phyloP scores from a whole-genome alignment of 2,329 filamentous ascomycete species.

The Aaosphaeria arxii region DNA sequence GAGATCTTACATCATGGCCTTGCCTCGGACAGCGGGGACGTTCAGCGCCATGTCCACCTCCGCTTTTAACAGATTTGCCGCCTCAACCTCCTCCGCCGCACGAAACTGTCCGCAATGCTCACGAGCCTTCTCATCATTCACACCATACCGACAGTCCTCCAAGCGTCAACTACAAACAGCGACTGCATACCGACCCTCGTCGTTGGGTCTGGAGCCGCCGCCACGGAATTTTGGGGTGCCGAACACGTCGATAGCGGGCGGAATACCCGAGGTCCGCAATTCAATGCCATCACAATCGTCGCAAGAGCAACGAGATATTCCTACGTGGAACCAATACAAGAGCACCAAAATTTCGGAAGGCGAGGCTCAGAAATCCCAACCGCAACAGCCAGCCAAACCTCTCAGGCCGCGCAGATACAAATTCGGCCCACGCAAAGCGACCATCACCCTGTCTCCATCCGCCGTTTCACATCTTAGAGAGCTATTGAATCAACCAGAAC shows the following conservation, averaged over 20 bases:
- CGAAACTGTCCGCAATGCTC: constrained; percentile 44
- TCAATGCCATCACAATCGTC: constrained; percentile 43
- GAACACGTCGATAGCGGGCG: constrained; percentile 60
- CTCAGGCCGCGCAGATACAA: constrained; percentile 61
- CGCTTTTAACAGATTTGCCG: constrained; percentile 17
- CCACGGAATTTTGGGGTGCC: constrained; percentile 58
- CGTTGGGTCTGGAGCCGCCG: constrained; percentile 55
- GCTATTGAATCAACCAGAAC: constrained; percentile 79
- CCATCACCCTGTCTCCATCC: constrained; percentile 77
- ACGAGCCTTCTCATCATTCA: constrained; percentile 44
- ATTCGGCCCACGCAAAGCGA: constrained; percentile 80
- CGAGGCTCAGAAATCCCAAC: constrained; percentile 66
- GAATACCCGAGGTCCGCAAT: constrained; percentile 47
- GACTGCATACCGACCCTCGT: constrained; percentile 61
- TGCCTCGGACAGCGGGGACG: constrained; percentile 22
- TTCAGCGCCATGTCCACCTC: constrained; percentile 22
- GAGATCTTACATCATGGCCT: constrained; percentile 21
- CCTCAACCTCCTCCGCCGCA: constrained; percentile 17
- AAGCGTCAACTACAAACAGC: constrained; percentile 58
- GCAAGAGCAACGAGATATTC: constrained; percentile 19
- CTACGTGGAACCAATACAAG: constrained; percentile 40
- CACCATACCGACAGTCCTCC: constrained; percentile 30
- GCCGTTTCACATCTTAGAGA: constrained; percentile 76
- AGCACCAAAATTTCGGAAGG: constrained; percentile 49
- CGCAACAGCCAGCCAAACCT: constrained; percentile 36